Evolutionary conservation across 1,139 yeast genomes (phyloP), one percentile per base, ranked within the genome.

Genomic region (Yamadazyma buinensis): DNA sequence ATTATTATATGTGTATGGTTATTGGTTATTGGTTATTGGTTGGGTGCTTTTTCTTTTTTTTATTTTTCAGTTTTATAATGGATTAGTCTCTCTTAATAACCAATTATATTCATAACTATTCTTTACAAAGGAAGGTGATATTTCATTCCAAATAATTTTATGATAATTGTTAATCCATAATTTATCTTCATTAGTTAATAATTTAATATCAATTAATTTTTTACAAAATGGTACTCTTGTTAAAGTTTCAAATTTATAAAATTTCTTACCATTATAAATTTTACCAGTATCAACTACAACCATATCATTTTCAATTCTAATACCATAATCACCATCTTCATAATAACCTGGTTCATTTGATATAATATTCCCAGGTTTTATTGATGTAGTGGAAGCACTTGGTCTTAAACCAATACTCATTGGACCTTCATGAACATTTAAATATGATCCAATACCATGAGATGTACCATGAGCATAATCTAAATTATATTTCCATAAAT

Each of bases 391-490:
- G 8, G 74, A 64, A n/a, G 71, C 71, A 28, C 57, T 57, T 22
- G 70, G 67, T 46, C 84, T 72, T 47, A 80, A 76, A 2, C 96
- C 94, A 49, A 92, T 84, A 8, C 97, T 96, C 39, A 90, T 80
- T 11, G 98, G 98, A 4, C 95, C 95, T 55, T 94, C 97, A 56
- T 94, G 98, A 27, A 92, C 98, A 53, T 92, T 92, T 44, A 94
- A 74, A 54, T 69, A 92, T 1, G 95, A 72, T 4, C 97, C 98
- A 34, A 94, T 80, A n/a, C 98, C 98, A 58, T 94, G 99, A 2
- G 97, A 94, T 1, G 98, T 94, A 20, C 98, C 97, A 57, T 94
- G 99, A 36, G 84, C 79, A 60, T 92, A 94, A 60, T 94, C 97
- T 36, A 92, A 68, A 1, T 97, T 97, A 34, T 78, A 60, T 26